Evolutionary conservation across 768 basidiomycete species (phyloP).

Genomic region (Lanmaoa pseudosensibilis): DNA sequence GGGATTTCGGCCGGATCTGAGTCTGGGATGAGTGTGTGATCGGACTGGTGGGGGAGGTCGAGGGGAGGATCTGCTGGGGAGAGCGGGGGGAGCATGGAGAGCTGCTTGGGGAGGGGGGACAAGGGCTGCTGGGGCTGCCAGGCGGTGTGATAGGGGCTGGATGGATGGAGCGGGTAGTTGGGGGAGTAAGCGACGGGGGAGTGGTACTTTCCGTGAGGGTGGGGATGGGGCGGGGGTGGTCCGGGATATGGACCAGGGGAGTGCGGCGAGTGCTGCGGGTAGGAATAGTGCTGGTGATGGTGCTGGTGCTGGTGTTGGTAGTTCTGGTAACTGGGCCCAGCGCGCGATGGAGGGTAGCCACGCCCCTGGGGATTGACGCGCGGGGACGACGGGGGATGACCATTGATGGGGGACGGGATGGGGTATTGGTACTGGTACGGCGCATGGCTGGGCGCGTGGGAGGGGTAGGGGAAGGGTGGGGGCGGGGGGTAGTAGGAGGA

Average conservation of each 20-base stretch:
- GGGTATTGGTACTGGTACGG: constrained; percentile 41
- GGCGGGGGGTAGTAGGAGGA: constrained; percentile 32
- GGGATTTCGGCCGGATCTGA: not conserved
- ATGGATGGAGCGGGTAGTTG: constrained; percentile 19
- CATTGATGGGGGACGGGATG: constrained; percentile 32
- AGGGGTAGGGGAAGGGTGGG: constrained; percentile 36
- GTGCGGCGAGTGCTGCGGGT: constrained; percentile 33
- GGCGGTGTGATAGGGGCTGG: constrained; percentile 38
- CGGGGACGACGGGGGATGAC: constrained; percentile 30
- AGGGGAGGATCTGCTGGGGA: not conserved
- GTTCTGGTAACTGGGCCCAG: constrained; percentile 39
- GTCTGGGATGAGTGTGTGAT: constrained; percentile 4
- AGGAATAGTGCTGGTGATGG: constrained; percentile 35
- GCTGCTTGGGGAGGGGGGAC: constrained; percentile 65
- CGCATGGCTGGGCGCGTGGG: constrained; percentile 19
- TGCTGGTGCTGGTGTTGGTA: constrained; percentile 36
- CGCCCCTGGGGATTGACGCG: constrained; percentile 35
- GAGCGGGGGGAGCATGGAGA: constrained; percentile 46
- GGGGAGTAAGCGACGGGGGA: constrained; percentile 38
- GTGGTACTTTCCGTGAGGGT: constrained; percentile 31
- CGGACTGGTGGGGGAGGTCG: not conserved
- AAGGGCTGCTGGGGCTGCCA: constrained; percentile 49
- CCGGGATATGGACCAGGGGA: constrained; percentile 25
- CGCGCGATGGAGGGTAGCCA: constrained; percentile 38
- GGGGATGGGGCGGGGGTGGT: constrained; percentile 20